Evolutionary conservation across 768 basidiomycete genomes (phyloP), one percentile per base, ranked within the genome.

Genomic region (Tylopilus subfusipes): DNA sequence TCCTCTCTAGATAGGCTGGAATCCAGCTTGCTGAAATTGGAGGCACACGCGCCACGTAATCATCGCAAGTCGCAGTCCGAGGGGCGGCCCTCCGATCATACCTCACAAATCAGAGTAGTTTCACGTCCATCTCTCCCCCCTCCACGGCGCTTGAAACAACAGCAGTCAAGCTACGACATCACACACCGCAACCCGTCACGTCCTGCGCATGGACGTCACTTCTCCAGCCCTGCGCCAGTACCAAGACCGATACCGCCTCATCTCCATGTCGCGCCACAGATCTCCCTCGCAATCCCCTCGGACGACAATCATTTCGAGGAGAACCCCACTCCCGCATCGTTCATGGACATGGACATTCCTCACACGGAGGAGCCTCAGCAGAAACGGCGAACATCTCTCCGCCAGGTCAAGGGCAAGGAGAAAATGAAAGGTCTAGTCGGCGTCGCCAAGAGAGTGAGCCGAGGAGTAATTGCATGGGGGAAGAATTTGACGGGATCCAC

Each of bases 321-420:
- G 39, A 48, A 53, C 33, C 49, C 5, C 14, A 59, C 50, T 2
- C 55, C 65, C 4, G 44, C 48, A 21, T 70, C 69, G 2, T 70
- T 70, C 55, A 72, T 70, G 68, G 69, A 70, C 27, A 70, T 70
- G 69, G 71, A 72, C 24, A 54, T 66, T 51, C 55, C 63, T 27
- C 57, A 43, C 18, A 4, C 27, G n/a, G 50, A 46, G 11, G 48
- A 50, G 39, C 40, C 49, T 21, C 43, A 40, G 33, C 46, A 38
- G 22, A 56, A 64, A 33, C 60, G 39, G 27, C 60, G 48, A 30
- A 6, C 30, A 12, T 59, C 69, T 47, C 29, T 56, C 36, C 59
- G 55, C 43, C 56, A 38, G 19, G 30, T 44, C 29, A 39, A 48
- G 21, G 50, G 49, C 51, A 62, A 54, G 14, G 58, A 52, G 29